phyloP scores from a whole-genome alignment of 2,329 filamentous ascomycete genomes.

The Fusarium sp. region DNA sequence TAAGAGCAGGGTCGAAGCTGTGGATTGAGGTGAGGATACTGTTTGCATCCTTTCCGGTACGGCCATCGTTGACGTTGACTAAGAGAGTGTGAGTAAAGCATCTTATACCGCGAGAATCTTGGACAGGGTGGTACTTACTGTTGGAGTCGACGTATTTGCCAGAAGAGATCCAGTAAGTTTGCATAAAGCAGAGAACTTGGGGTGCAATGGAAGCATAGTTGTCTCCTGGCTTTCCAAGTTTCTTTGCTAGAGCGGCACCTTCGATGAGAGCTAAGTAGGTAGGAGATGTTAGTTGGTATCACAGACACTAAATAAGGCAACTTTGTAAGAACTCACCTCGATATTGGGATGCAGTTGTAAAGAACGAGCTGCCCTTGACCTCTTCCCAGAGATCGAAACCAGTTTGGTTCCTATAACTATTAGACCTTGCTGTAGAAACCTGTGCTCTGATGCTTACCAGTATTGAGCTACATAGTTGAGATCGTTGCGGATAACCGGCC shows the following conservation, averaged over 20 bases:
- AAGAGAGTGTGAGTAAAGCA: constrained; percentile 1
- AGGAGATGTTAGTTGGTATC: constrained; percentile 6
- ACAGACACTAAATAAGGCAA: background rate
- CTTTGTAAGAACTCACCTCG: constrained; percentile 60
- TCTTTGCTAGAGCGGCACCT: constrained; percentile 74
- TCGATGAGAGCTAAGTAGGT: constrained; percentile 68
- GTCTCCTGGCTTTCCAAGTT: constrained; percentile 70
- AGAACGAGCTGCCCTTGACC: constrained; percentile 81
- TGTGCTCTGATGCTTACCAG: constrained; percentile 60
- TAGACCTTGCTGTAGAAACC: background rate
- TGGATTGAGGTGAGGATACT: constrained; percentile 75
- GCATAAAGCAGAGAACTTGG: constrained; percentile 78
- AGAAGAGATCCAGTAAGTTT: constrained; percentile 76
- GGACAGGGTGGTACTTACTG: constrained; percentile 55
- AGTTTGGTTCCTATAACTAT: constrained; percentile 62
- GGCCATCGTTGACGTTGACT: constrained; percentile 70
- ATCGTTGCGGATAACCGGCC: constrained; percentile 83
- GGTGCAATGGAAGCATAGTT: constrained; percentile 75
- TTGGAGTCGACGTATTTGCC: constrained; percentile 76
- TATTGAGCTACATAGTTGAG: constrained; percentile 80
- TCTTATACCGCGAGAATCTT: background rate
- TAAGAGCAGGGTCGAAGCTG: constrained; percentile 75
- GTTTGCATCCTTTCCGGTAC: constrained; percentile 79
- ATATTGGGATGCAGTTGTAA: constrained; percentile 78
- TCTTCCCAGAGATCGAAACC: constrained; percentile 89